phyloP scores from a whole-genome alignment of 1,284 basidiomycete genomes.

The Phaffia rhodozyma region DNA sequence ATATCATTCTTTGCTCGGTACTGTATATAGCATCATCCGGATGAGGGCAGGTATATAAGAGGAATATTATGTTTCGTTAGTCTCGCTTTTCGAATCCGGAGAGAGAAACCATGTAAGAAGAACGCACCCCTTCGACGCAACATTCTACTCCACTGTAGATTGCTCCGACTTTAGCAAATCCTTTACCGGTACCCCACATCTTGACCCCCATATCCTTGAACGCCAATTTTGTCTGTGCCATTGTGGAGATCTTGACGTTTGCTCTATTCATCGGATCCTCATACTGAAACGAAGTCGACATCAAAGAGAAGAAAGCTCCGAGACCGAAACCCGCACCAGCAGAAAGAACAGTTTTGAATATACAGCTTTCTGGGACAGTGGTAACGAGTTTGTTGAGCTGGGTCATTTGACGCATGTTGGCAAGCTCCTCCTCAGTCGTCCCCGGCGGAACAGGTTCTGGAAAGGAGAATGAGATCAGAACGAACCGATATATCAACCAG shows the following conservation, averaged over 20 bases:
- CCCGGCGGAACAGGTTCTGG: conserved; percentile 57
- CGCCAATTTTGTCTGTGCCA: conserved; percentile 57
- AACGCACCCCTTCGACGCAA: conserved; percentile 85
- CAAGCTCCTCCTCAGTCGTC: conserved; percentile 64
- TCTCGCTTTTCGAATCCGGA: conserved; percentile 7
- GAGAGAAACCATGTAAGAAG: background rate
- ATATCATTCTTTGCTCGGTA: conserved; percentile 95
- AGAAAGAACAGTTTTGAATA: conserved; percentile 48
- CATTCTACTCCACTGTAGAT: conserved; percentile 91
- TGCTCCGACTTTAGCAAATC: conserved; percentile 90
- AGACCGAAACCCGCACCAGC: conserved; percentile 58
- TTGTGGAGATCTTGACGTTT: conserved; percentile 34
- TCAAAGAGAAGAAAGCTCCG: conserved; percentile 90
- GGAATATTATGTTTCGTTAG: no score
- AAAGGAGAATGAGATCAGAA: background rate
- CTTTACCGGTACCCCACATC: conserved; percentile 82
- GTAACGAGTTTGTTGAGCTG: conserved; percentile 61
- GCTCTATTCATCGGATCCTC: conserved; percentile 80
- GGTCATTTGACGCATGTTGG: conserved; percentile 52
- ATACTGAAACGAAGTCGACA: conserved; percentile 89
- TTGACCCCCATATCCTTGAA: conserved; percentile 90
- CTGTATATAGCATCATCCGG: conserved; percentile 36
- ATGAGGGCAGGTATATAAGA: conserved; percentile 2
- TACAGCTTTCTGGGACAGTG: conserved; percentile 70
- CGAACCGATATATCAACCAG: background rate